Evolutionary conservation across 2,329 filamentous ascomycete species (phyloP).

Genomic region (Chaetomiaceae sp.): DNA sequence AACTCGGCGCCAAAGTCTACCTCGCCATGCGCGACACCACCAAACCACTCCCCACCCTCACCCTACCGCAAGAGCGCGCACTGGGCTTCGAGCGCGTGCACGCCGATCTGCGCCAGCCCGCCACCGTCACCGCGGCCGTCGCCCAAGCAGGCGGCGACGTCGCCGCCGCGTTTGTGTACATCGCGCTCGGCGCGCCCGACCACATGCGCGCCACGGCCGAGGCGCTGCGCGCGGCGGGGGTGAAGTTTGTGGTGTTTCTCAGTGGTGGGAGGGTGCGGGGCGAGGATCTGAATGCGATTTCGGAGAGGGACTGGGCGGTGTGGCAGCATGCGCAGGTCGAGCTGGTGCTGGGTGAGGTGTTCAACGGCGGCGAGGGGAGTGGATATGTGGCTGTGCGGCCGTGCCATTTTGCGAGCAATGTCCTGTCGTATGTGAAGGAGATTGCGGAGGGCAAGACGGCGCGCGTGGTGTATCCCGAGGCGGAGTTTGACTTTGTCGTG

Average conservation of each 20-base stretch:
- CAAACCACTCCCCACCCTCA: slow-evolving; percentile 34
- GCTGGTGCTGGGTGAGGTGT: slow-evolving; percentile 35
- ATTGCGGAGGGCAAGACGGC: slow-evolving; percentile 29
- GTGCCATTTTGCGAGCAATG: slow-evolving; percentile 40
- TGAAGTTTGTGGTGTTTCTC: slow-evolving; percentile 39
- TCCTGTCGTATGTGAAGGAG: slow-evolving; percentile 21
- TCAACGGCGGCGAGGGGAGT: slow-evolving; percentile 29
- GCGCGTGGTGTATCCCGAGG: slow-evolving; percentile 27
- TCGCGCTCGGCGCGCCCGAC: slow-evolving; percentile 29
- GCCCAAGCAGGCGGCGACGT: slow-evolving; percentile 34
- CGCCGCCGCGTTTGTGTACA: slow-evolving; percentile 48
- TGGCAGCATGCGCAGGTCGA: slow-evolving; percentile 41
- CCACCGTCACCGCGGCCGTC: slow-evolving; percentile 35
- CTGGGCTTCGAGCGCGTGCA: slow-evolving; percentile 20
- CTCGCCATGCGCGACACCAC: slow-evolving; percentile 42
- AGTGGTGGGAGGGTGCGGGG: slow-evolving; percentile 32
- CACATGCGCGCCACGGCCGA: slow-evolving; percentile 35
- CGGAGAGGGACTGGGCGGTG: slow-evolving; percentile 25
- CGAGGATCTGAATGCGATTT: too few relatives aligned
- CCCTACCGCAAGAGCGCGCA: neutral
- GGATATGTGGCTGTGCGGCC: slow-evolving; percentile 37
- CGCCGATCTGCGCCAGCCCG: slow-evolving; percentile 32
- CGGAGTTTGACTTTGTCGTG: slow-evolving; percentile 34
- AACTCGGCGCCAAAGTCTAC: slow-evolving; percentile 37
- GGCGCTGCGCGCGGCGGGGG: slow-evolving; percentile 39